phyloP scores from a whole-genome alignment of 371 early-diverging fungal species.

The Furculomyces boomerangus region DNA sequence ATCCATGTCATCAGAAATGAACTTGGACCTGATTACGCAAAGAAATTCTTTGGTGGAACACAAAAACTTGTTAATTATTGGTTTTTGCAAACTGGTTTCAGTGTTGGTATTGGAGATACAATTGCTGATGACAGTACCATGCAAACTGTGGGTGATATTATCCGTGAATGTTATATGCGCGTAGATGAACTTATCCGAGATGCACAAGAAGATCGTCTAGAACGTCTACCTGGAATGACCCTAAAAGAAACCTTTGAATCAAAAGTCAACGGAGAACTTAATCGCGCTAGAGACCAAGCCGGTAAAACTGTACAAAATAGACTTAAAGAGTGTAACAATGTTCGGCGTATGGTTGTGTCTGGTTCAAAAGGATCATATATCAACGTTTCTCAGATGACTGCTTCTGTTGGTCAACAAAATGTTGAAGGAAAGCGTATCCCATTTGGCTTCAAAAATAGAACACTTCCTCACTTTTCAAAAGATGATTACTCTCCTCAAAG shows the following conservation, averaged over 20 bases:
- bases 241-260: conserved; percentile 94
- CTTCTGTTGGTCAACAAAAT: conserved; percentile 99
- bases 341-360: conserved; percentile 96
- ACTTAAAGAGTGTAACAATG: conserved; percentile 89
- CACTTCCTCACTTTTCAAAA: conserved; percentile 96
- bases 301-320: conserved; percentile 83
- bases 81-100: conserved; percentile 88
- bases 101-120: conserved; percentile 99
- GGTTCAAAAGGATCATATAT: conserved; percentile 98
- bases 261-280: conserved; percentile 76
- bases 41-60: conserved; percentile 83
- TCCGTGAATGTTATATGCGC: conserved; percentile 64
- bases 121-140: conserved; percentile 85
- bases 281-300: conserved; percentile 91
- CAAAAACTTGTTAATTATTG: conserved; percentile 96
- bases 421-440: conserved; percentile 99
- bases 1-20: conserved; percentile 96
- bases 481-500: conserved; percentile 96
- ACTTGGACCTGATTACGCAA: conserved; percentile 79
- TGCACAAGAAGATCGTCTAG: conserved; percentile 75
- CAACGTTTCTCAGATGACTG: conserved; percentile 98
- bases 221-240: conserved; percentile 94
- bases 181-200: conserved; percentile 73
- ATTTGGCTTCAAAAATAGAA: conserved; percentile 90
- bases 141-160: conserved; percentile 66